Base-by-base conservation (phyloP, 257 asterid genomes). In the Solanum pimpinellifolium region DNA sequence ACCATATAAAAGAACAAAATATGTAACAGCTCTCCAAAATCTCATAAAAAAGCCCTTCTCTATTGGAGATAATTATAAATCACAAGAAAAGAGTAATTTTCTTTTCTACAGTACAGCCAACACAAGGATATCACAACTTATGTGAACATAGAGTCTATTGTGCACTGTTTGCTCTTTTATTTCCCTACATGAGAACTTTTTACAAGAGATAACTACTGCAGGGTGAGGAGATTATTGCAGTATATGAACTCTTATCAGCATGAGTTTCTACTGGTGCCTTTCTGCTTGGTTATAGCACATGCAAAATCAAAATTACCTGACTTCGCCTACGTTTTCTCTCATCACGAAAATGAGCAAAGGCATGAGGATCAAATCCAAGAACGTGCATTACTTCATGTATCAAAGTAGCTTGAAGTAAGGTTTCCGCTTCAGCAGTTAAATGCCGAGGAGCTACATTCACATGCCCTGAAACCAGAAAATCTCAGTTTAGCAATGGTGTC, bases 401-500 rank as follows among this genome's bases (percentile, higher is more conserved):
- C 66, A 96, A 90, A 35, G 98, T 96, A 80, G 99, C 99, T 72
- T 98, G 95, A 85, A 96, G 98, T 88, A 96, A 91, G 85, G 95
- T 95, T 89, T 96, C 98, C 5, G 99, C 98, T 91, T 96, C 99
- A 83, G 98, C 97, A 91, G 99, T 96, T 94, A 96, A 94, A 93
- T 96, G 98, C 68, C 99, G 98, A 89, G 99, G 99, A 73, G 99
- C 98, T 89, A 96, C 99, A 91, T 96, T 96, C n/a, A 96, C 99
- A 88, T 96, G 99, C 73, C 98, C 99, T 96, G 94, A 85, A 88
- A 76, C 74, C 87, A 90, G 83, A 77, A 80, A 31, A 81, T 49
- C 44, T 81, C 70, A 5, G 69, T 47, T 81, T 18, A 49, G 85
- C 31, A 9, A 66, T 35, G 27, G 20, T 49, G 69, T 6, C 69